phyloP scores from a whole-genome alignment of 805 yeast species.

The Wickerhamiella parazyma region DNA sequence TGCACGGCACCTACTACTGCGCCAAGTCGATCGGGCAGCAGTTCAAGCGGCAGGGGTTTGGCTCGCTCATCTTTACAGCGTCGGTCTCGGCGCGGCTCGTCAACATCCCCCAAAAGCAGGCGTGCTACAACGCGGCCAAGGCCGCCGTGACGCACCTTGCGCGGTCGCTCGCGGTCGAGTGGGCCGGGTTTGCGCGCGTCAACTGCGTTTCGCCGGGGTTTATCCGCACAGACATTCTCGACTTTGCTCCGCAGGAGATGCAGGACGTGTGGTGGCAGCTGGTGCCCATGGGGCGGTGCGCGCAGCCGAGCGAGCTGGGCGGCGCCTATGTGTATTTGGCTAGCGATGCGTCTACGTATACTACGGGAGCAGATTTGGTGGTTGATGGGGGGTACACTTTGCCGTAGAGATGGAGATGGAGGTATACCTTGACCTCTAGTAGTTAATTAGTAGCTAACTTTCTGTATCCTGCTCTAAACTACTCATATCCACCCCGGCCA shows the following conservation, averaged over 20 bases:
- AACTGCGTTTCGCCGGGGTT: constrained; percentile 77
- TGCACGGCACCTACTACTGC: constrained; percentile 71
- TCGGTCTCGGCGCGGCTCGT: constrained; percentile 83
- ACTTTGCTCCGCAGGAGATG: constrained; percentile 32
- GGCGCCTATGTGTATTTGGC: constrained; percentile 76
- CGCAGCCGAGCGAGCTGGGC: constrained; percentile 53
- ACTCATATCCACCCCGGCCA: constrained; percentile 29
- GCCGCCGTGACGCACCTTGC: constrained; percentile 71
- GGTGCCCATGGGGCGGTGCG: constrained; percentile 50
- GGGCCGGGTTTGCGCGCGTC: constrained; percentile 74
- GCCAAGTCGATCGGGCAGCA: constrained; percentile 62
- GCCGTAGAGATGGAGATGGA: constrained; percentile 28
- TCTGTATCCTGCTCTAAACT: no score
- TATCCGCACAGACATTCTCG: constrained; percentile 55
- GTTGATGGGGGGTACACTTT: constrained; percentile 71
- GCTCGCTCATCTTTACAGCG: constrained; percentile 73
- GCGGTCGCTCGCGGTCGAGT: constrained; percentile 70
- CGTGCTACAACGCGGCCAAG: constrained; percentile 73
- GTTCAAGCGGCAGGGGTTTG: constrained; percentile 62
- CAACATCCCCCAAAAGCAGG: constrained; percentile 77
- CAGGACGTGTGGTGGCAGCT: constrained; percentile 34
- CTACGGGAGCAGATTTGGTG: constrained; percentile 62
- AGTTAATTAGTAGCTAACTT: constrained; percentile 15
- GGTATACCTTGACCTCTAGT: constrained; percentile 19
- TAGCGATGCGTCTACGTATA: constrained; percentile 65